A percentile compares a stretch with the other conserved stretches of the same genome.
Conservation (phyloP, 108 stramenopile species). For the Chaetoceros tenuissimus region DNA sequence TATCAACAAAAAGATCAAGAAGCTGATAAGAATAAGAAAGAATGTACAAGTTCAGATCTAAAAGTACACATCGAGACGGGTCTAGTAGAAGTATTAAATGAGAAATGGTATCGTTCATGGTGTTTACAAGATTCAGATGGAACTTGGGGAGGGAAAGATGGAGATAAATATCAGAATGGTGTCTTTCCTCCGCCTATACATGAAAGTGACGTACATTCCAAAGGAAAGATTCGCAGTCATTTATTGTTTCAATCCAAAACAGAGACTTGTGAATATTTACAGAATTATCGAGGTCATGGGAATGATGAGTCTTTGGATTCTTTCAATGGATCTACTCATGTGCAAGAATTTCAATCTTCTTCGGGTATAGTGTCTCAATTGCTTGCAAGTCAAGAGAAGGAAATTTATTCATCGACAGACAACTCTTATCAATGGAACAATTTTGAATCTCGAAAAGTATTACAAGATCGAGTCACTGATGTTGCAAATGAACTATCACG, state of each 20-base stretch:
- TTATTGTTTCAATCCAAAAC: too few species aligned
- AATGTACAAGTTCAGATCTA: not conserved
- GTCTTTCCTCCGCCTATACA: too few species aligned
- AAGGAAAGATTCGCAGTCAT: too few species aligned
- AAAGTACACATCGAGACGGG: conserved; percentile 28
- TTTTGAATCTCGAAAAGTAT: conserved; percentile 22
- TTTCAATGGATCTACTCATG: too few species aligned
- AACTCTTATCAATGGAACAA: conserved; percentile 13
- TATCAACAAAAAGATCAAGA: not conserved
- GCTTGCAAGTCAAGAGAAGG: too few species aligned
- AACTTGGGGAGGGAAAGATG: conserved; percentile 33
- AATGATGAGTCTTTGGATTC: too few species aligned
- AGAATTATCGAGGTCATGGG: too few species aligned
- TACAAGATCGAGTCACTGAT: conserved; percentile 22
- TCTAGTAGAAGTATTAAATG: conserved; percentile 37
- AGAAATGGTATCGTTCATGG: conserved; percentile 49
- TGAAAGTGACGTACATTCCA: too few species aligned
- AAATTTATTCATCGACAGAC: conserved; percentile 13
- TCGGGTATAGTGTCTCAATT: too few species aligned
- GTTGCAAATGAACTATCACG: conserved; percentile 5
- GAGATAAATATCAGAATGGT: too few species aligned
- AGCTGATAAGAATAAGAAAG: not conserved
- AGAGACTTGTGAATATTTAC: too few species aligned
- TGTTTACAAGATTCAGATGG: conserved; percentile 25
- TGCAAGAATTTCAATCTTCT: too few species aligned